phyloP scores from a whole-genome alignment of 345 rosid genomes.

The Syzygium jambos region DNA sequence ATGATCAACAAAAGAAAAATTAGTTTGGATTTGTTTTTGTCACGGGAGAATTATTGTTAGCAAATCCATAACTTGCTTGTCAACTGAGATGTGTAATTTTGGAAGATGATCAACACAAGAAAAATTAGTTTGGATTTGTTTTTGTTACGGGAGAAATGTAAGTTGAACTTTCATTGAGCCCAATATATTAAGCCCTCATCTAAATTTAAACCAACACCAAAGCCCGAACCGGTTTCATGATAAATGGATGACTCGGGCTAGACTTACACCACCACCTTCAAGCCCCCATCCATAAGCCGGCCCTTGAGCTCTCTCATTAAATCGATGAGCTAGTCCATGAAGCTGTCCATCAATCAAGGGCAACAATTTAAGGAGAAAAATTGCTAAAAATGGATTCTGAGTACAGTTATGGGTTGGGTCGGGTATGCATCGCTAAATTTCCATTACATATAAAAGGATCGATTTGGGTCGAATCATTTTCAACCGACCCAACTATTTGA shows the following conservation, averaged over 20 bases:
- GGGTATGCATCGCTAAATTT: background rate
- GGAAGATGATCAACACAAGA: background rate
- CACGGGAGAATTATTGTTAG: too few relatives aligned
- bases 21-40: background rate
- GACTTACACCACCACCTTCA: background rate
- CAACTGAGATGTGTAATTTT: background rate
- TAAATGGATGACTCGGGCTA: background rate
- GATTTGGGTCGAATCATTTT: background rate
- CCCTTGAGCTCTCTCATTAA: background rate
- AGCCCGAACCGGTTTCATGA: background rate
- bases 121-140: background rate
- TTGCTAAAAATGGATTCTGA: background rate
- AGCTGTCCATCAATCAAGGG: background rate
- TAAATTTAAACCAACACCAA: background rate
- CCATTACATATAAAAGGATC: background rate
- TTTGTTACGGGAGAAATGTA: background rate
- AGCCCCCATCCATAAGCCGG: background rate
- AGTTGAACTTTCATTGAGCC: background rate
- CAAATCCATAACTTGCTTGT: background rate
- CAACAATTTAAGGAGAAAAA: background rate
- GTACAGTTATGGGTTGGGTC: background rate
- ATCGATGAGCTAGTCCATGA: background rate
- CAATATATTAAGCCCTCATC: background rate
- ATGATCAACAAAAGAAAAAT: background rate
- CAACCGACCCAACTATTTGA: background rate